Base-by-base conservation (phyloP, 305 asterid genomes). In the Fraxinus ornus region DNA sequence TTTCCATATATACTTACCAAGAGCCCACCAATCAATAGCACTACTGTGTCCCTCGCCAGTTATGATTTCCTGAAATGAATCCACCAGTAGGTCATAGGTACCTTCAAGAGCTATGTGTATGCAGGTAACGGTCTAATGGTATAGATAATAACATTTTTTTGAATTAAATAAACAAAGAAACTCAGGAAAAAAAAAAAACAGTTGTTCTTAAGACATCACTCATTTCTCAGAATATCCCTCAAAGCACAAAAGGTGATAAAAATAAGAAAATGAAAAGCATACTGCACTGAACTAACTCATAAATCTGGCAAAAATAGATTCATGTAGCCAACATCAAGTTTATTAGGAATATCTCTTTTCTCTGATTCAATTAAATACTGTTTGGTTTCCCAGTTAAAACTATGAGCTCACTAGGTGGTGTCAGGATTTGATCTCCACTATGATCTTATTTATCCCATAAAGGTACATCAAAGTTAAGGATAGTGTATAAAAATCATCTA, bases 21-120 rank as follows among this genome's bases (percentile, higher is more conserved):
- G 90, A 85, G 98, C 95, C 99, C 99, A 96, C 99, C 99, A 96
- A 86, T 96, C 99, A 76, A 94, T 92, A 21, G 99, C 99, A 88
- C 98, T 91, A 70, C 95, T 94, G 88, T 96, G 98, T 78, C 97
- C 98, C 84, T 89, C 91, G 68, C 98, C 98, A 19, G 97, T 94
- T 70, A 96, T 93, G 89, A 94, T 94, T 91, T 96, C 99, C 98
- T 96, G 97, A 87, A 86, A 86, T 44, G 78, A 85, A 86, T 78
- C 77, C 77, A 84, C 66, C 28, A 74, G n/a, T 72, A 83, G 80
- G 84, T 41, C 77, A 57, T 37, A 68, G 82, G 79, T n/a, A 73
- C 49, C 71, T 5, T 71, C 49, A 36, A 77, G 33, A 85, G 28
- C 68, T 39, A 32, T 22, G 28, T 73, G 13, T 78, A 30, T 32